Percentiles rank a stretch among this genome's conserved stretches.
Evolutionary conservation across 139 green algal species (phyloP).

Genomic region (Zygnema circumcarinatum): DNA sequence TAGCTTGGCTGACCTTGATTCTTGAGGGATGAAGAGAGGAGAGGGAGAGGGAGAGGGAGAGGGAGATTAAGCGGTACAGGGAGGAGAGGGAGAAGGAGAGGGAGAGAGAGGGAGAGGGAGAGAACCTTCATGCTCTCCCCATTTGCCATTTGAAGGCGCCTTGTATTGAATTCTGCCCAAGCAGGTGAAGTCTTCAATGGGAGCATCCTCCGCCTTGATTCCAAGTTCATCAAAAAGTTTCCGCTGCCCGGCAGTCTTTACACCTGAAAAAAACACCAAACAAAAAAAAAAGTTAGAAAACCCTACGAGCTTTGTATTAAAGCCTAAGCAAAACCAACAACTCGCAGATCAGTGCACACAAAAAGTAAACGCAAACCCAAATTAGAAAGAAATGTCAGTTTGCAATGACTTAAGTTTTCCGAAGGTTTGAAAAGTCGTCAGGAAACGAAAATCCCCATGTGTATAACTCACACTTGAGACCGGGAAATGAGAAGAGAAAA

Average conservation of each 20-base stretch:
- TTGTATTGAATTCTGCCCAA: slow-evolving; percentile 95
- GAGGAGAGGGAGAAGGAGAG: neutral
- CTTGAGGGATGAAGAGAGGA: neutral
- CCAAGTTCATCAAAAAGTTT: slow-evolving; percentile 66
- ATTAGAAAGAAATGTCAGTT: too few species aligned
- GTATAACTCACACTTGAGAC: neutral
- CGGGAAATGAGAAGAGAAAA: neutral
- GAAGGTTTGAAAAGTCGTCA: neutral
- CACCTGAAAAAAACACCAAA: slow-evolving; percentile 31
- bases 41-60: neutral
- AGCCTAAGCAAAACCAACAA: too few species aligned
- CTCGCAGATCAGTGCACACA: too few species aligned
- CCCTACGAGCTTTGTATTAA: too few species aligned
- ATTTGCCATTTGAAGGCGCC: slow-evolving; percentile 64
- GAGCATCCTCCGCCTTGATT: slow-evolving; percentile 64
- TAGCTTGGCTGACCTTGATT: too few species aligned
- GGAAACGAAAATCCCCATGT: neutral
- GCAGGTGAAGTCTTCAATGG: slow-evolving; percentile 74
- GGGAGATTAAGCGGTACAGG: neutral
- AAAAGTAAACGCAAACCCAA: too few species aligned
- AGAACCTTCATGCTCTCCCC: slow-evolving; percentile 77
- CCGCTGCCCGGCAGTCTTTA: slow-evolving; percentile 55
- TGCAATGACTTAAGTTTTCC: too few species aligned
- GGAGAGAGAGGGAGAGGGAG: neutral
- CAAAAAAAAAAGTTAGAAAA: slow-evolving; percentile 13